Base-by-base conservation (phyloP, 306 rosid species). In the Sicyos baderoa region DNA sequence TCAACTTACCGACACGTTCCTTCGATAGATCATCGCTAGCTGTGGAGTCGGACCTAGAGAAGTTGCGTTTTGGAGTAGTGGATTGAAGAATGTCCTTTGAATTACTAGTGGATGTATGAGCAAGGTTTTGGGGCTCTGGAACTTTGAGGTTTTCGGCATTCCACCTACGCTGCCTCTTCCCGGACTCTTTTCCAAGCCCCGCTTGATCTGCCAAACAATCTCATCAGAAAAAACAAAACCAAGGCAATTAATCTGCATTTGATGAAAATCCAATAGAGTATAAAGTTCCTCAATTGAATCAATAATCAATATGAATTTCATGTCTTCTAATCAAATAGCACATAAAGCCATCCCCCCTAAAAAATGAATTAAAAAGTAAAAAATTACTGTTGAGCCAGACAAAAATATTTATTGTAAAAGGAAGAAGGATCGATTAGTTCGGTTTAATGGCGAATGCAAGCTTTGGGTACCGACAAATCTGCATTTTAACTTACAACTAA, bases 111-210 rank as follows among this genome's bases (percentile, higher is more conserved):
- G 83, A 63, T 65, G 86, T 80, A 73, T 77, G 79, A 53, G 70
- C 74, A 69, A 87, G 45, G 68, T 76, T 80, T 70, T 82, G 88
- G 2, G 84, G 81, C 77, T 87, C 90, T 45, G 87, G 76, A 70
- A 82, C 82, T 79, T 88, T 88, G 47, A 78, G 65, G 70, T 67
- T 71, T 72, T 88, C 99, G 78, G 84, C 25, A 68, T 80, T 88
- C 99, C 99, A 94, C 83, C 90, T 83, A 12, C 99, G 94, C 75
- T 84, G 91, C 87, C 97, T 88, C 84, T 94, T 94, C 27, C 76
- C 59, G 45, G 97, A 88, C 82, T 94, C 97, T 74, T 72, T 88
- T 76, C 87, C 94, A 78, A 61, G 80, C 35, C 61, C 72, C 54
- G 78, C 72, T 80, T 84, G 89, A 72, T 90, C 97, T 86, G 82